phyloP scores from a whole-genome alignment of 768 basidiomycete genomes.

The Boletellus sp. region DNA sequence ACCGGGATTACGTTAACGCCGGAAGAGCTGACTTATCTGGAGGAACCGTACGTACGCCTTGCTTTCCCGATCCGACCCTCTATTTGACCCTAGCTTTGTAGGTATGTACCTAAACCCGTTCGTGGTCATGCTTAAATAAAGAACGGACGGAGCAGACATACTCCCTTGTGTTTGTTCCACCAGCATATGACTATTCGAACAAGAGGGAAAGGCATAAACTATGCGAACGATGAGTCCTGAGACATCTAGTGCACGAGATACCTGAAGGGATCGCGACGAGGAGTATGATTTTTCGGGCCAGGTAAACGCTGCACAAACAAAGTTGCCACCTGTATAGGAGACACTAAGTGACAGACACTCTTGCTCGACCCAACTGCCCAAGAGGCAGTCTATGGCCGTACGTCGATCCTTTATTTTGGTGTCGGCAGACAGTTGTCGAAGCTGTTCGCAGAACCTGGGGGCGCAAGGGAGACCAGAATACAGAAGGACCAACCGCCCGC shows the following conservation, averaged over 20 bases:
- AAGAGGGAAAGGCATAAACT: neutral
- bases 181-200: neutral
- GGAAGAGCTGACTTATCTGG: slow-evolving; percentile 30
- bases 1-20: slow-evolving; percentile 21
- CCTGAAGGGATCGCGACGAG: neutral
- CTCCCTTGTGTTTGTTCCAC: neutral
- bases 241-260: slow-evolving; percentile 6
- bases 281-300: no score
- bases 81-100: slow-evolving; percentile 3
- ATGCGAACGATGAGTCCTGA: neutral
- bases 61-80: neutral
- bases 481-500: no score
- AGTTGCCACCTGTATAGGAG: no score
- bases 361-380: no score
- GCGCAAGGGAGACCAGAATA: no score
- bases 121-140: slow-evolving; percentile 15
- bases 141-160: neutral
- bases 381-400: no score
- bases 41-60: slow-evolving; percentile 23
- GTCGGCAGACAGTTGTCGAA: no score
- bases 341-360: neutral
- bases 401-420: no score
- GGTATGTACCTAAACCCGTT: slow-evolving; percentile 19
- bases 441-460: no score
- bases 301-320: no score